Base-by-base conservation (phyloP, 805 yeast genomes). In the Yarrowia sp. region DNA sequence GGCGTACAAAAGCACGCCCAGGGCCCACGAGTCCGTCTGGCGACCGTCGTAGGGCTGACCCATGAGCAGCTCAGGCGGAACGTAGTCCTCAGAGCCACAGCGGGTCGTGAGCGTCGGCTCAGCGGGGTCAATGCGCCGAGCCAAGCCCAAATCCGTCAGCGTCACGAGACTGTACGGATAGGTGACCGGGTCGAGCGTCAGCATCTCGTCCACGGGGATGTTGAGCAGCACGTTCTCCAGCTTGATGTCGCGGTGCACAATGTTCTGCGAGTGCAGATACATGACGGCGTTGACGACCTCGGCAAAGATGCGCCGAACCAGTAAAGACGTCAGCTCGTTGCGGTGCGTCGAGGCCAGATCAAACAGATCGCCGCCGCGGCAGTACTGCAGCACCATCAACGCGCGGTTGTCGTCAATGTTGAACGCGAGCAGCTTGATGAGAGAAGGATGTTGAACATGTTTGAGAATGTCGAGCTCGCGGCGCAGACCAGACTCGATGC, bases 31-130 rank as follows among this genome's bases (percentile, higher is more conserved):
- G 72, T 94, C 99, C 53, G 94, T 87, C 66, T 89, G 84, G 59
- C 88, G 81, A 12, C 99, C 99, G 69, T 93, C 93, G 70, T 94
- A 94, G 6, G 90, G 87, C 62, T 89, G 78, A 1, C 98, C 98
- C 84, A 94, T 83, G 36, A 94, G 76, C 22, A 94, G 75, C 70
- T 94, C 99, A 0, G 99, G 99, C 0, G 97, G 87, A 6, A 94
- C 96, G 69, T 94, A 94, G 71, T 94, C 99, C 65, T 90, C 97
- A 0, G 97, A 89, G 0, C 99, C 99, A 73, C 99, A 94, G 64
- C 98, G 76, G 1, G 98, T 93, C 2, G 88, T 81, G 24, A 96
- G 78, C 63, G 86, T 68, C 24, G 90, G 88, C 66, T 82, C 77
- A 1, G 76, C 79, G 1, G 83, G 81, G 55, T 81, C 84, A 22